Percentiles rank a stretch among this genome's conserved stretches.
These are phyloP conservation scores for Lachnellula arida DNA, from an alignment of 2,329 filamentous ascomycete species.

Conservation along the genomic window DNA sequence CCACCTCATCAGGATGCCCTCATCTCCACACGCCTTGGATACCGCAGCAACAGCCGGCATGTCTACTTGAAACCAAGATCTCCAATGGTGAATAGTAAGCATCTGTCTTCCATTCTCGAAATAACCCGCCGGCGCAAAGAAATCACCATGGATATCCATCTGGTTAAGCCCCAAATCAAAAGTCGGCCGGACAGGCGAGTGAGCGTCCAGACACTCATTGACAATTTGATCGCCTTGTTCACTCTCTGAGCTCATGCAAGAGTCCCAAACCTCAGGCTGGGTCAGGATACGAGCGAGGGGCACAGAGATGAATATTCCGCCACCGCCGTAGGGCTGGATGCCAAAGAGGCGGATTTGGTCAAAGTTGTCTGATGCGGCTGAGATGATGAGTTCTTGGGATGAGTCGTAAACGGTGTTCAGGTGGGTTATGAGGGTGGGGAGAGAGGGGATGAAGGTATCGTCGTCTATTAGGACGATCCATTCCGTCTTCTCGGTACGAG, in stretches of 20 bases:
- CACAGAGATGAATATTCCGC: constrained; percentile 26
- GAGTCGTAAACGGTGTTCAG: constrained; percentile 20
- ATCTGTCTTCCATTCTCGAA: constrained; percentile 23
- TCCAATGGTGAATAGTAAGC: constrained; percentile 27
- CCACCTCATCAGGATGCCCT: constrained; percentile 39
- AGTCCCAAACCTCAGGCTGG: constrained; percentile 9
- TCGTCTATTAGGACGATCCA: constrained; percentile 28
- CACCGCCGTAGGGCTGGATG: constrained; percentile 25
- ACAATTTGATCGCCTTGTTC: constrained; percentile 25
- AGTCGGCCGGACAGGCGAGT: constrained; percentile 16
- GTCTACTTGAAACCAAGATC: constrained; percentile 22
- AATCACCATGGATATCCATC: constrained; percentile 25
- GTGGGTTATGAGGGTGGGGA: constrained; percentile 19
- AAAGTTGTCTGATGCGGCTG: constrained; percentile 22
- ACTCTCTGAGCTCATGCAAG: constrained; percentile 13
- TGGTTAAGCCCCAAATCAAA: constrained; percentile 24
- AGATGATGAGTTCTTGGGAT: constrained; percentile 13
- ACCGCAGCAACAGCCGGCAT: constrained; percentile 14
- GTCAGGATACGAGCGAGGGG: constrained; percentile 19
- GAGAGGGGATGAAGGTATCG: constrained; percentile 28
- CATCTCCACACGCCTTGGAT: constrained; percentile 20
- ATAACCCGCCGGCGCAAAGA: constrained; percentile 15
- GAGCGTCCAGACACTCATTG: constrained; percentile 18
- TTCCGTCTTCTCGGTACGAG: constrained; percentile 18
- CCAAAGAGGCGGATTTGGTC: constrained; percentile 20